Conservation (phyloP, 1,284 basidiomycete species). For the Xerocomus nothofagi region DNA sequence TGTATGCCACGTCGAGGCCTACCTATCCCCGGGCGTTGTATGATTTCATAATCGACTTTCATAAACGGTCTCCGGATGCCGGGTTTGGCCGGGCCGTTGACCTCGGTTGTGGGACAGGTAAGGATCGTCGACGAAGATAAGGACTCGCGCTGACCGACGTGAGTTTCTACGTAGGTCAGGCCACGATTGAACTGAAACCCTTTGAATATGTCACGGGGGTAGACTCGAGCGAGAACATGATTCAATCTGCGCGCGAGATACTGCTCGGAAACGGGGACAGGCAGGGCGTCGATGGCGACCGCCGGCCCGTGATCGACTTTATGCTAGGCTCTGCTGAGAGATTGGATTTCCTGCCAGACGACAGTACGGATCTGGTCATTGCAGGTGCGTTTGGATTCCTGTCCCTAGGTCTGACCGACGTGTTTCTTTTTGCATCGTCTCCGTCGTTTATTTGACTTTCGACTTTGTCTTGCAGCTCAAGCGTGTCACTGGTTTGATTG, state of each 20-base stretch:
- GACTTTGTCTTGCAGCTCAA: slow-evolving; percentile 52
- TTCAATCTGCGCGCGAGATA: slow-evolving; percentile 53
- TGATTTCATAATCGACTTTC: slow-evolving; percentile 59
- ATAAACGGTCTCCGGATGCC: slow-evolving; percentile 40
- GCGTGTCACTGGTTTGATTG: slow-evolving; percentile 89
- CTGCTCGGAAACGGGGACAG: slow-evolving; percentile 26
- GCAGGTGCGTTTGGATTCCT: slow-evolving; percentile 49
- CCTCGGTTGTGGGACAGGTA: slow-evolving; percentile 75
- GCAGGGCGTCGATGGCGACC: neutral
- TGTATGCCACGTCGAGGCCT: slow-evolving; percentile 61
- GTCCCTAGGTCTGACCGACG: neutral
- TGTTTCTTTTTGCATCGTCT: neutral
- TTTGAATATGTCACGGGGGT: slow-evolving; percentile 69
- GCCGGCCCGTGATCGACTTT: slow-evolving; percentile 36
- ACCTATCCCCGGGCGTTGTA: slow-evolving; percentile 67
- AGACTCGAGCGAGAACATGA: slow-evolving; percentile 76
- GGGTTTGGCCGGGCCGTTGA: slow-evolving; percentile 64
- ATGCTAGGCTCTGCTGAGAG: slow-evolving; percentile 56
- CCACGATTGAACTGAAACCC: slow-evolving; percentile 56
- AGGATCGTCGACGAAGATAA: neutral
- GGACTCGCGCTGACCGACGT: slow-evolving; percentile 33
- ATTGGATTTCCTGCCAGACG: slow-evolving; percentile 50
- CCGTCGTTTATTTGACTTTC: too few species aligned
- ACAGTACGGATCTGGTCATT: slow-evolving; percentile 69
- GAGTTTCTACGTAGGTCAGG: slow-evolving; percentile 58